Percentiles rank a stretch among this genome's conserved stretches.
These are phyloP conservation scores for Priceomyces fermenticarens DNA, from an alignment of 805 yeast species.

Conservation along the genomic window DNA sequence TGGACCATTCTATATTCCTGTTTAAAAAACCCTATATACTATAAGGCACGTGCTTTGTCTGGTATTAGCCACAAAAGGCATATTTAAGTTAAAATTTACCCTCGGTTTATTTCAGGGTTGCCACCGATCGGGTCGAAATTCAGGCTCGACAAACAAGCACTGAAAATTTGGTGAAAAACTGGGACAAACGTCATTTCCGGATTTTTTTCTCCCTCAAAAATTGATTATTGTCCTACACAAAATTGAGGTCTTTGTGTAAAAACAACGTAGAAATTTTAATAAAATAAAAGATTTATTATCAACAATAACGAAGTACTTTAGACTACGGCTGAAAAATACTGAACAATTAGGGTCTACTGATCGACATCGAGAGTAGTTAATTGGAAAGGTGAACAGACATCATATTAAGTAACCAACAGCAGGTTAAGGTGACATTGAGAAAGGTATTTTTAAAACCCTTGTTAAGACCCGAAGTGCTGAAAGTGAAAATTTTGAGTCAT, in stretches of 20 bases:
- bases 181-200: slow-evolving; percentile 17
- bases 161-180: slow-evolving; percentile 8
- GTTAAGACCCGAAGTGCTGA: slow-evolving; percentile 1
- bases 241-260: slow-evolving; percentile 4
- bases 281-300: slow-evolving; percentile 2
- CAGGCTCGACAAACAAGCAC: slow-evolving; percentile 1
- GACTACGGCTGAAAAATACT: neutral
- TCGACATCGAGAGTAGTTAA: neutral
- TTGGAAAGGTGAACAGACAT: slow-evolving; percentile 3
- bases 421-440: neutral
- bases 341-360: slow-evolving; percentile 1
- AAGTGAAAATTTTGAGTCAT: neutral
- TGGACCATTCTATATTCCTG: no score
- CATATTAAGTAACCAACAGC: neutral
- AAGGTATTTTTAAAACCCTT: slow-evolving; percentile 1
- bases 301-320: no score
- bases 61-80: no score
- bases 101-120: neutral
- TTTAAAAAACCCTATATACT: no score
- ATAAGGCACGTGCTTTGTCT: no score
- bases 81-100: no score
- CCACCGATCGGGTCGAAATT: slow-evolving; percentile 3
- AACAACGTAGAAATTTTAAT: slow-evolving; percentile 3
- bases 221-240: slow-evolving; percentile 1
- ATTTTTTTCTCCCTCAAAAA: slow-evolving; percentile 7